phyloP scores from a whole-genome alignment of 208 protist species.

The Strigomonas culicis region DNA sequence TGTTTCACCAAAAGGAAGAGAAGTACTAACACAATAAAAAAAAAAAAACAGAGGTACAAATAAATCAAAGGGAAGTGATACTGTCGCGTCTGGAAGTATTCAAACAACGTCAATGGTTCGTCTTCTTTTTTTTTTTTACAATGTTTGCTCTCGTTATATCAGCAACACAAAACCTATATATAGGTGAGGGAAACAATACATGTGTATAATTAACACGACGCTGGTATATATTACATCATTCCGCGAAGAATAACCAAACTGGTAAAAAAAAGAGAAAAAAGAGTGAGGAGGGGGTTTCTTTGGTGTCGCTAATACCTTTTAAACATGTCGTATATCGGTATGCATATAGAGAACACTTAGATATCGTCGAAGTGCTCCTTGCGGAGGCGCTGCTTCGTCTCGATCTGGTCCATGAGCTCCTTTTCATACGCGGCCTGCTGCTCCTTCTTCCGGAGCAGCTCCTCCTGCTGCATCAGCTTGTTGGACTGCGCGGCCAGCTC shows the following conservation, averaged over 20 bases:
- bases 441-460: constrained; percentile 38
- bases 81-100: too few relatives aligned
- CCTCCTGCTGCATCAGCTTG: constrained; percentile 53
- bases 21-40: constrained; percentile 7
- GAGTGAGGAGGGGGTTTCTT: too few relatives aligned
- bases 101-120: too few relatives aligned
- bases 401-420: constrained; percentile 78
- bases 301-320: too few relatives aligned
- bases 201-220: too few relatives aligned
- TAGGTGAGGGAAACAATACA: too few relatives aligned
- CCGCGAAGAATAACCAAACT: neutral
- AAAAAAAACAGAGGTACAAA: neutral
- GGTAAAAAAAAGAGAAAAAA: constrained; percentile 12
- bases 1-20: constrained; percentile 2
- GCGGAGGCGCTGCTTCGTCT: constrained; percentile 54
- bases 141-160: too few relatives aligned
- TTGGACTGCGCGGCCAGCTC: constrained; percentile 54
- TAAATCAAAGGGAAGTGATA: neutral
- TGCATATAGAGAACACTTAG: constrained; percentile 16
- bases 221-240: too few relatives aligned
- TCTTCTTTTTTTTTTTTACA: too few relatives aligned
- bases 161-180: too few relatives aligned
- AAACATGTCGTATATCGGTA: too few relatives aligned
- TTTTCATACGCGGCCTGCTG: constrained; percentile 55
- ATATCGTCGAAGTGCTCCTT: constrained; percentile 64